Base-by-base conservation (phyloP, 73 alveolate genomes). In the Symbiodinium pilosum region DNA sequence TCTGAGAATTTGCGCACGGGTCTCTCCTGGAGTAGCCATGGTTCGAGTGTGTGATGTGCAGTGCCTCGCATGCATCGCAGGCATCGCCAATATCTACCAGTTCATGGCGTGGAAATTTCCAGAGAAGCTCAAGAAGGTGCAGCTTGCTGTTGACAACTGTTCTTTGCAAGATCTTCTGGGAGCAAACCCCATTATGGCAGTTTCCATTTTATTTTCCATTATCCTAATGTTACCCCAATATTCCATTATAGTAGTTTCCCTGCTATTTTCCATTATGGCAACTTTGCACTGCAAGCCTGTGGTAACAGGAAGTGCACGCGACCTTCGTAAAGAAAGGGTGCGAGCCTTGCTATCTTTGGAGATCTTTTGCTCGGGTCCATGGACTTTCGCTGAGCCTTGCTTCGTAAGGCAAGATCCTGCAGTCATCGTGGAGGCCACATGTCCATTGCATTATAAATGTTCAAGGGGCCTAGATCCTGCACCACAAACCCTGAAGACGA, bases 71-170 rank as follows among this genome's bases (percentile, higher is more conserved):
- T 14, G 86, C 44, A 30, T 11, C 44, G 43, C 44, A 91, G 97
- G 97, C 56, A 91, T 93, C 44, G 91, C 98, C n/a, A 93, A 93
- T 84, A 93, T 93, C 69, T 93, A 93, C 71, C 93, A 93, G 92
- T 93, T 93, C 92, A 75, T 93, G 98, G 98, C 98, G 20, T 93
- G 98, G 98, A 73, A 47, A 44, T 93, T 75, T 59, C 98, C 98
- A 1, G 98, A 93, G 59, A 73, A 93, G 92, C 59, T 93, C 86
- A 44, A 77, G 69, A 92, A 92, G 91, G 87, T 18, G n/a, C n/a
- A n/a, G n/a, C n/a, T n/a, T n/a, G n/a, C n/a, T n/a, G n/a, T n/a
- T n/a, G n/a, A n/a, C n/a, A n/a, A n/a, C n/a, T n/a, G n/a, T n/a
- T n/a, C n/a, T n/a, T n/a, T n/a, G n/a, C n/a, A n/a, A n/a, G n/a